Conservation (phyloP, 768 basidiomycete genomes). For the Heimioporus sp. region DNA sequence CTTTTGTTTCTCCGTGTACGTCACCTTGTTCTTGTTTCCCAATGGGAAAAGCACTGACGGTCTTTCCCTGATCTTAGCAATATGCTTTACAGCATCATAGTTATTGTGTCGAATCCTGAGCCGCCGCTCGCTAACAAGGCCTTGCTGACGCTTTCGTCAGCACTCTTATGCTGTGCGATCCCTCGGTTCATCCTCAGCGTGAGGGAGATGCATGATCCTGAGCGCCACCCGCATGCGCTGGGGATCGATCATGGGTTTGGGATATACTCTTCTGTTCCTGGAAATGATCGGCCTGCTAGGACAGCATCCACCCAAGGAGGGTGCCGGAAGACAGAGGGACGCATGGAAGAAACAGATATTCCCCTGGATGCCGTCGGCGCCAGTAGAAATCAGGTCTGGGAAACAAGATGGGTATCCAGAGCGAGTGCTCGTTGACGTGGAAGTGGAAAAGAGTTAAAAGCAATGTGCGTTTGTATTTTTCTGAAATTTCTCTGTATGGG, state of each 20-base stretch:
- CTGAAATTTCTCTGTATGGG: no score
- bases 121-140: neutral
- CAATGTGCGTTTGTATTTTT: no score
- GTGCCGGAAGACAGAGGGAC: no score
- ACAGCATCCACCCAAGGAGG: no score
- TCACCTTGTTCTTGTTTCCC: neutral
- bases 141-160: neutral
- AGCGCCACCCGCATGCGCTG: neutral
- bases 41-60: no score
- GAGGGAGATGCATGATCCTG: conserved; percentile 4
- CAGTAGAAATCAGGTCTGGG: no score
- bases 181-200: conserved; percentile 17
- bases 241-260: conserved; percentile 16
- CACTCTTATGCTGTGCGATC: conserved; percentile 1
- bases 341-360: no score
- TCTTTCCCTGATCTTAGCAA: neutral
- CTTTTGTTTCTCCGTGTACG: conserved; percentile 14
- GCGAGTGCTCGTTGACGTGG: no score
- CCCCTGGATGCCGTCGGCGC: no score
- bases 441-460: no score
- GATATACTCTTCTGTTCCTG: neutral
- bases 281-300: no score
- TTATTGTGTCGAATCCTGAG: neutral
- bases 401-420: no score
- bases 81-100: neutral